Conservation (phyloP, 2,329 filamentous ascomycete genomes). For the Lasiodiplodia gonubiensis region DNA sequence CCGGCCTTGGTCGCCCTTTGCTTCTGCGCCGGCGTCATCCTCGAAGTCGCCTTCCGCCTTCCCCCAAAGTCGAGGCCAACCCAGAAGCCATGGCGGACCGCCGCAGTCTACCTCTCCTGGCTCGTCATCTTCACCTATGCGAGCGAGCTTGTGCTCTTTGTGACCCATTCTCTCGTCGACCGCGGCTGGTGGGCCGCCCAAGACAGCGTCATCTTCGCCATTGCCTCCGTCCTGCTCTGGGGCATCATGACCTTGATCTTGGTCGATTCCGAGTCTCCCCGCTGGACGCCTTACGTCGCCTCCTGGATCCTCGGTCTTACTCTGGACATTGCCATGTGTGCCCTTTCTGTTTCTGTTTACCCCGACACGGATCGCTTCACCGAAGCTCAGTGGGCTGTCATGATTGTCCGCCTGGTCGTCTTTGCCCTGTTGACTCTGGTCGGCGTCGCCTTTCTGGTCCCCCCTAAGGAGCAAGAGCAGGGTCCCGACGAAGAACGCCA, state of each 20-base stretch:
- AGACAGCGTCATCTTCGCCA: constrained; percentile 41
- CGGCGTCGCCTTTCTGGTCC: constrained; percentile 16
- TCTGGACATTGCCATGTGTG: constrained; percentile 40
- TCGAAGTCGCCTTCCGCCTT: constrained; percentile 25
- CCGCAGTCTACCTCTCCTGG: constrained; percentile 10
- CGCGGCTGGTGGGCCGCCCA: constrained; percentile 40
- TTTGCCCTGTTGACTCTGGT: constrained; percentile 36
- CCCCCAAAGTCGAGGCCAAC: constrained; percentile 11
- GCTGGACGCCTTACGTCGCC: constrained; percentile 45
- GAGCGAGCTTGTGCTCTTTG: constrained; percentile 33
- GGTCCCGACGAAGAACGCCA: constrained; percentile 63
- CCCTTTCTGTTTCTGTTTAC: constrained; percentile 33
- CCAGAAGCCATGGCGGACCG: neutral
- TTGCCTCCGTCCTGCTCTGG: constrained; percentile 45
- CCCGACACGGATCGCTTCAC: constrained; percentile 31
- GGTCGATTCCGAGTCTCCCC: constrained; percentile 35
- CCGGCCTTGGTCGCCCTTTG: constrained; percentile 18
- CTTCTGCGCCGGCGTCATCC: constrained; percentile 11
- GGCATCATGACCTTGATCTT: constrained; percentile 36
- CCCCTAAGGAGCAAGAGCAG: constrained; percentile 34
- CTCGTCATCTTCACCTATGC: constrained; percentile 27
- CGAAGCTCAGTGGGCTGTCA: constrained; percentile 36
- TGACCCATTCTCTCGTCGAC: constrained; percentile 40
- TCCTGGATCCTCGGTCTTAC: constrained; percentile 41
- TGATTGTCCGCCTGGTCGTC: constrained; percentile 35